These are phyloP conservation scores for Paraurostyla sp. DNA, from an alignment of 73 alveolate genomes.

Conservation along the genomic window DNA sequence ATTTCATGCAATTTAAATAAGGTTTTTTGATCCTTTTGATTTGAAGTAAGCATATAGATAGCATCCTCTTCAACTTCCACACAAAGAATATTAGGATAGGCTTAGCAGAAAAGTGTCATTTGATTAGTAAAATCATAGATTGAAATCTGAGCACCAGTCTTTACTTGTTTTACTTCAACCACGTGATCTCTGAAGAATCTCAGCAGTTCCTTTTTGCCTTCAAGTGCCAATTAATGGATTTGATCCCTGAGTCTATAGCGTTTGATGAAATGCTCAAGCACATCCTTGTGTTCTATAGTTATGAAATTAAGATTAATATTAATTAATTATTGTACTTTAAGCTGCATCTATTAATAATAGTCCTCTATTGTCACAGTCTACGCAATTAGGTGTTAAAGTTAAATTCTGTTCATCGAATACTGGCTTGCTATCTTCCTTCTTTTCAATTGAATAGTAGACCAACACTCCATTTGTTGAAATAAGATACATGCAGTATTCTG, in stretches of 20 bases:
- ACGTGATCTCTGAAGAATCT: slow-evolving; percentile 76
- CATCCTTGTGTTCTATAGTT: slow-evolving; percentile 47
- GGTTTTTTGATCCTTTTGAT: slow-evolving; percentile 59
- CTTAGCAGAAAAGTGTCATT: slow-evolving; percentile 63
- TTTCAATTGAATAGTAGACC: slow-evolving; percentile 50
- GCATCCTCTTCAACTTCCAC: slow-evolving; percentile 80
- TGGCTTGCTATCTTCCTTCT: slow-evolving; percentile 46
- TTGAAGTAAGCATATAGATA: slow-evolving; percentile 70
- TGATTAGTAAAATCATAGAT: slow-evolving; percentile 78
- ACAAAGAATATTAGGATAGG: slow-evolving; percentile 51
- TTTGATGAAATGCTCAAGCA: slow-evolving; percentile 27
- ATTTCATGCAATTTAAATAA: slow-evolving; percentile 81
- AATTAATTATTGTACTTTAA: background rate
- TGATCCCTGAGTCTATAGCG: slow-evolving; percentile 53
- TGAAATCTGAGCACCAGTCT: slow-evolving; percentile 69
- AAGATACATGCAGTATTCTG: slow-evolving; percentile 54
- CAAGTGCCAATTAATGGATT: slow-evolving; percentile 55
- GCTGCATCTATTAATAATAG: slow-evolving; percentile 55
- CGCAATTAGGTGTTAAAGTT: slow-evolving; percentile 46
- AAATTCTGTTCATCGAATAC: slow-evolving; percentile 49
- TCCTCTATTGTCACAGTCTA: slow-evolving; percentile 55
- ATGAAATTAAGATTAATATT: slow-evolving; percentile 25
- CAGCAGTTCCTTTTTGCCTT: slow-evolving; percentile 72
- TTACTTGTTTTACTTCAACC: slow-evolving; percentile 71
- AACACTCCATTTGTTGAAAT: slow-evolving; percentile 54